phyloP scores from a whole-genome alignment of 2,329 filamentous ascomycete genomes.

The Sarocladiaceae sp. region DNA sequence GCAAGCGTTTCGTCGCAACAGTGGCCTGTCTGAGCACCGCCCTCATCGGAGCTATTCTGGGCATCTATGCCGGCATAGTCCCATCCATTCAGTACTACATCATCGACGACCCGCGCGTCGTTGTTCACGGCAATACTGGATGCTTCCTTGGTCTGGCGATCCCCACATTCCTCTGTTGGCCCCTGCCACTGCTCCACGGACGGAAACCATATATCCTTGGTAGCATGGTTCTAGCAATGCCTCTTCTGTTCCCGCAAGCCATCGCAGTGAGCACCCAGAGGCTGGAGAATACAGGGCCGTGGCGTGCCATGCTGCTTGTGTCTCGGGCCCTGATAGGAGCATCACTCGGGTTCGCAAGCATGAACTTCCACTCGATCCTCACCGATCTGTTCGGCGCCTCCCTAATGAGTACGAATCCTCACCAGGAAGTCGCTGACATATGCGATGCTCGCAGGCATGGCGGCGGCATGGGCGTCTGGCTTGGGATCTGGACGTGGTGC shows the following conservation, averaged over 20 bases:
- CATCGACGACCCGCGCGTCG: conserved; percentile 59
- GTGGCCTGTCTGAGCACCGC: conserved; percentile 69
- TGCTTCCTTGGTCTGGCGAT: conserved; percentile 66
- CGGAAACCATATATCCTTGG: conserved; percentile 71
- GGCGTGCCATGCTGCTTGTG: conserved; percentile 54
- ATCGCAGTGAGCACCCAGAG: conserved; percentile 53
- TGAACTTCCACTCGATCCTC: conserved; percentile 67
- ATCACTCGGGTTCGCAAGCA: conserved; percentile 66
- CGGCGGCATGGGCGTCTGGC: conserved; percentile 73
- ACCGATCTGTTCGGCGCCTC: conserved; percentile 73
- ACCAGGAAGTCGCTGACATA: conserved; percentile 62
- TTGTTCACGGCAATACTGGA: conserved; percentile 66
- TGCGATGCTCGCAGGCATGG: conserved; percentile 68
- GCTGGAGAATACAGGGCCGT: conserved; percentile 48
- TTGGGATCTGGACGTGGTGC: conserved; percentile 73
- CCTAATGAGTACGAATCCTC: conserved; percentile 63
- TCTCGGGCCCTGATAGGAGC: conserved; percentile 61
- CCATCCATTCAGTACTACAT: conserved; percentile 75
- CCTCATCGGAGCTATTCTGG: conserved; percentile 62
- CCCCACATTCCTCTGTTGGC: conserved; percentile 66
- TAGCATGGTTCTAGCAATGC: conserved; percentile 62
- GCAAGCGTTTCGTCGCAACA: conserved; percentile 62
- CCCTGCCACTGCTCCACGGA: conserved; percentile 67
- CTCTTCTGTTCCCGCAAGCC: conserved; percentile 70
- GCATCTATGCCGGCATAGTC: conserved; percentile 72